Base-by-base conservation (phyloP, 345 rosid species). In the Salix caprea region DNA sequence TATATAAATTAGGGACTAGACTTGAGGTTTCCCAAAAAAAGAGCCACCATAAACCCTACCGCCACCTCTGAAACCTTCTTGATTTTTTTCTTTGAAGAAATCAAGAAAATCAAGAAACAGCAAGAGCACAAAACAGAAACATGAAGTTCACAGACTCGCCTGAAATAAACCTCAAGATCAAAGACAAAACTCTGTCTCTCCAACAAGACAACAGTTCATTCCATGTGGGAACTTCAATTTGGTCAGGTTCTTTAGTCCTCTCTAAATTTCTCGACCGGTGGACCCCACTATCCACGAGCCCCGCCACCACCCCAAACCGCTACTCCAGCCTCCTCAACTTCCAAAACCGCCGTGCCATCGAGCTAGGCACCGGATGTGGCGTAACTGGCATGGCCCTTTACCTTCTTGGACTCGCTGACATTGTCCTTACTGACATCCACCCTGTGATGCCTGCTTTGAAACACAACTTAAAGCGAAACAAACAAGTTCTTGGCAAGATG, bases 111-210 rank as follows among this genome's bases (percentile, higher is more conserved):
- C 15, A 42, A 26, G 39, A 1, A 23, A 16, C 5, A 61, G 34
- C 13, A 40, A 19, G 23, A 36, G 21, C 65, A 4, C 14, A 52
- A 58, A 54, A 61, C 9, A 36, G 36, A 1, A 21, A 65, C 14
- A 90, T 94, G 98, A 94, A 92, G 77, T 94, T 94, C 87, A 93
- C 94, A 7, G 97, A 87, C 77, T 95, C 97, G 68, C 99, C 97
- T 72, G 93, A 87, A 81, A 90, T 90, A 62, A 92, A 95, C 65
- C 93, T 95, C 40, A 81, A 84, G 65, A 88, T 91, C 69, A 79
- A 90, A 70, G 86, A 84, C 77, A 81, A 88, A 13, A 65, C 62
- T 66, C 94, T 95, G 74, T 88, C 94, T 37, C 69, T 94, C 85
- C 94, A 86, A 23, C 96, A 94, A 74, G 96, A 94, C 88, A 94